phyloP scores from a whole-genome alignment of 2,329 filamentous ascomycete species.

The Scolecobasidium constrictum region DNA sequence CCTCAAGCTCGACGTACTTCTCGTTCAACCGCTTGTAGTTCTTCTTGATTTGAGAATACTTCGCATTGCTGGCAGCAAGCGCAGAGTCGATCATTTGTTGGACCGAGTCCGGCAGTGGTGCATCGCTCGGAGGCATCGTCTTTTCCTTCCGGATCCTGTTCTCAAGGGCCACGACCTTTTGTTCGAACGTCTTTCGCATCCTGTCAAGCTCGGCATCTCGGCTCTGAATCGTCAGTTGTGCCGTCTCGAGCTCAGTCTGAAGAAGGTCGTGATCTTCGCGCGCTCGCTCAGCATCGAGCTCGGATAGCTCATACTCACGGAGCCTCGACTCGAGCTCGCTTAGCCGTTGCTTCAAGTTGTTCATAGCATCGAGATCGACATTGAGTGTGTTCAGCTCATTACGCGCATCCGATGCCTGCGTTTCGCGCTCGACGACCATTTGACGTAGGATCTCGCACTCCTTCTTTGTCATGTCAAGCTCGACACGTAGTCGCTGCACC shows the following conservation, averaged over 20 bases:
- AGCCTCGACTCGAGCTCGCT: constrained; percentile 49
- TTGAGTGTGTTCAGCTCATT: constrained; percentile 56
- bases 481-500: constrained; percentile 44
- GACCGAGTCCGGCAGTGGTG: constrained; percentile 27
- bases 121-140: constrained; percentile 12
- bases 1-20: constrained; percentile 39
- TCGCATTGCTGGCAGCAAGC: constrained; percentile 34
- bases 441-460: constrained; percentile 56
- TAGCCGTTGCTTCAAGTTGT: constrained; percentile 48
- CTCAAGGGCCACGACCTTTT: constrained; percentile 37
- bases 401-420: constrained; percentile 51
- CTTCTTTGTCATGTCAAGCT: constrained; percentile 45
- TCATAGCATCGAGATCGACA: constrained; percentile 49
- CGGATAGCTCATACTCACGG: constrained; percentile 52
- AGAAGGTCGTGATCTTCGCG: constrained; percentile 49
- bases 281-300: constrained; percentile 47
- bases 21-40: constrained; percentile 40
- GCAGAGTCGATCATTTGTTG: constrained; percentile 39
- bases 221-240: constrained; percentile 46
- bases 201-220: constrained; percentile 39
- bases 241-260: constrained; percentile 46
- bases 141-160: constrained; percentile 16
- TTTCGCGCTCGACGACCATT: constrained; percentile 58
- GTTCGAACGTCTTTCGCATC: constrained; percentile 35
- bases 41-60: constrained; percentile 39